Evolutionary conservation across 805 yeast genomes (phyloP).

Genomic region (Metschnikowia cerradonensis): DNA sequence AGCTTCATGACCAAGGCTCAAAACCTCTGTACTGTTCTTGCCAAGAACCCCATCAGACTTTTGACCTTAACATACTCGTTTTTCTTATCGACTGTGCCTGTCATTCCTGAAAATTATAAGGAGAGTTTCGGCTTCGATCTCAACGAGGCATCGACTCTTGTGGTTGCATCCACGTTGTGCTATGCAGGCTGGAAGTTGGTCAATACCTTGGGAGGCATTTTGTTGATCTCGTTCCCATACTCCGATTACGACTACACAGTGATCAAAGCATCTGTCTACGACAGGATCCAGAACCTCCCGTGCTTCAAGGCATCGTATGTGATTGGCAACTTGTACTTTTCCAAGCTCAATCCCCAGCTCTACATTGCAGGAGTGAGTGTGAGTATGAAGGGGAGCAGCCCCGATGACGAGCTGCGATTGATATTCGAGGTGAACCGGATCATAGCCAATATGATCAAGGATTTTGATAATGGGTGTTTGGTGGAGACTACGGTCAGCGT

Average conservation of each 20-base stretch:
- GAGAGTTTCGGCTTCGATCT: slow-evolving; percentile 31
- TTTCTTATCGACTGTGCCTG: slow-evolving; percentile 41
- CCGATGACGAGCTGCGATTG: slow-evolving; percentile 61
- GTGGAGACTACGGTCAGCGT: slow-evolving; percentile 35
- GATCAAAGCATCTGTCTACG: slow-evolving; percentile 39
- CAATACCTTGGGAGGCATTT: slow-evolving; percentile 46
- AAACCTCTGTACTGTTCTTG: slow-evolving; percentile 3
- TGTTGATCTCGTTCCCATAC: slow-evolving; percentile 52
- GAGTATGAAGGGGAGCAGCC: slow-evolving; percentile 63
- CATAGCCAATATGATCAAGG: slow-evolving; percentile 32
- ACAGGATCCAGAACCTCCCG: slow-evolving; percentile 45
- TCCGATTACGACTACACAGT: slow-evolving; percentile 35
- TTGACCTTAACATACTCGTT: slow-evolving; percentile 42
- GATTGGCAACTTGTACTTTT: slow-evolving; percentile 47
- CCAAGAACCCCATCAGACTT: slow-evolving; percentile 42
- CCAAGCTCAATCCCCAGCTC: slow-evolving; percentile 60
- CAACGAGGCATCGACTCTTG: slow-evolving; percentile 44
- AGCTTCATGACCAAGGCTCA: background rate
- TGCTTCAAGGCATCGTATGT: slow-evolving; percentile 48
- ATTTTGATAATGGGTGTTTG: slow-evolving; percentile 21
- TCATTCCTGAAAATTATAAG: slow-evolving; percentile 29
- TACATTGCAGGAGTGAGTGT: slow-evolving; percentile 55
- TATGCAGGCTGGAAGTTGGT: slow-evolving; percentile 52
- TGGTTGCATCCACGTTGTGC: slow-evolving; percentile 43
- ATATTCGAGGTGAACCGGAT: slow-evolving; percentile 47